Conservation (phyloP, 2,329 filamentous ascomycete genomes). For the Aspergillus pseudoglaucus region DNA sequence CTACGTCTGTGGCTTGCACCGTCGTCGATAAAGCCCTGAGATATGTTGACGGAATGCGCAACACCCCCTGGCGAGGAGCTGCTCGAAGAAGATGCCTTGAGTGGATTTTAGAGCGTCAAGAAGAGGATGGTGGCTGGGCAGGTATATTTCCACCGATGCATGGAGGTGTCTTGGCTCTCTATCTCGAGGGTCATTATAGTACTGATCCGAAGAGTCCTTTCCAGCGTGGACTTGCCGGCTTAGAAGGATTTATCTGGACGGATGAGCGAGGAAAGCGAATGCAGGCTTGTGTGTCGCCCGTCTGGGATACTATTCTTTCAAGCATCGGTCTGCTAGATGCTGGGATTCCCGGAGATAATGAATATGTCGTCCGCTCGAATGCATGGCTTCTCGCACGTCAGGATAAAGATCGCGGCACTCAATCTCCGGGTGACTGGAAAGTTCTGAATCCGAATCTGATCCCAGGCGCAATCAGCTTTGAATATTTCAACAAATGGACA, state of each 20-base stretch:
- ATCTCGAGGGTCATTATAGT: constrained; percentile 22
- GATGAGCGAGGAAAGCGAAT: constrained; percentile 23
- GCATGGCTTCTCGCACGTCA: constrained; percentile 17
- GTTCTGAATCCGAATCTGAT: constrained; percentile 15
- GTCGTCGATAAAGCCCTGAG: constrained; percentile 14
- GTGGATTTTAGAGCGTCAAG: constrained; percentile 29
- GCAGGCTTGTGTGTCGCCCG: constrained; percentile 22
- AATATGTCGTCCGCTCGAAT: background rate
- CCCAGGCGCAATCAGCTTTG: constrained; percentile 25
- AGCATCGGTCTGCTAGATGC: constrained; percentile 21
- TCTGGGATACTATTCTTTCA: constrained; percentile 34
- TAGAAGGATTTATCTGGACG: constrained; percentile 21
- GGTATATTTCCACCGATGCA: constrained; percentile 26
- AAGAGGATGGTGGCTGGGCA: constrained; percentile 23
- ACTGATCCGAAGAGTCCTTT: constrained; percentile 9
- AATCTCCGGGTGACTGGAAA: constrained; percentile 22
- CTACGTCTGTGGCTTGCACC: constrained; percentile 2
- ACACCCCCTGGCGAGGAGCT: constrained; percentile 5
- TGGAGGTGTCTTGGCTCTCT: constrained; percentile 18
- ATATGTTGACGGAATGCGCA: constrained; percentile 10
- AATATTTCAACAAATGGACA: constrained; percentile 26
- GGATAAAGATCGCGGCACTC: constrained; percentile 6
- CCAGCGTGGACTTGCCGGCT: constrained; percentile 14
- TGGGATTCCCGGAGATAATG: background rate
- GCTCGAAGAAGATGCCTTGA: constrained; percentile 17